These are phyloP conservation scores for Jackrogersella minutella DNA, from an alignment of 495 filamentous ascomycete genomes.

Conservation along the genomic window DNA sequence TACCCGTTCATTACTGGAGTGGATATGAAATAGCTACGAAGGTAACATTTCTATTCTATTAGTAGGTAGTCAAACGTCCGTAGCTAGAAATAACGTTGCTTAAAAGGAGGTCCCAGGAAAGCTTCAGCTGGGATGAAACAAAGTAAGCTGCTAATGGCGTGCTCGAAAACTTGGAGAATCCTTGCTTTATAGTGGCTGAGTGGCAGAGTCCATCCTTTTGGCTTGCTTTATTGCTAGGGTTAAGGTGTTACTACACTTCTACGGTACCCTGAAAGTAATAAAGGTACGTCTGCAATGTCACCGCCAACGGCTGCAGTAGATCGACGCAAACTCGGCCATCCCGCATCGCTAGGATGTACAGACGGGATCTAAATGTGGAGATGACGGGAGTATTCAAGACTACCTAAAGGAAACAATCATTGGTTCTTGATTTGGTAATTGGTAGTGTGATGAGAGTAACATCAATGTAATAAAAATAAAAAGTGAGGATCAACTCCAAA, in stretches of 20 bases:
- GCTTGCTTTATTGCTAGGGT: constrained; percentile 18
- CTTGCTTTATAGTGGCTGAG: constrained; percentile 6
- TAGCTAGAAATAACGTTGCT: constrained; percentile 1
- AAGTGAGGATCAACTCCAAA: neutral
- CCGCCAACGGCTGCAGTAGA: constrained; percentile 18
- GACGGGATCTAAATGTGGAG: constrained; percentile 4
- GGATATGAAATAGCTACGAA: neutral
- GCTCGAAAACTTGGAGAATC: constrained; percentile 25
- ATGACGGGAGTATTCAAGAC: neutral
- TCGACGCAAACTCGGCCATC: constrained; percentile 20
- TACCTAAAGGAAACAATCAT: neutral
- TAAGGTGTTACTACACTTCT: constrained; percentile 10
- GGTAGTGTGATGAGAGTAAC: constrained; percentile 1
- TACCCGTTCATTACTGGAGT: neutral
- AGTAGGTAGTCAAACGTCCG: constrained; percentile 8
- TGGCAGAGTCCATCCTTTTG: neutral
- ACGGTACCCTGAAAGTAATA: constrained; percentile 14
- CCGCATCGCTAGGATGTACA: constrained; percentile 7
- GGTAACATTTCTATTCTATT: constrained; percentile 2
- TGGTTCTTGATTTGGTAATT: constrained; percentile 1
- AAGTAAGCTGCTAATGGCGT: constrained; percentile 34
- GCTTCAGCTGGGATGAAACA: constrained; percentile 31
- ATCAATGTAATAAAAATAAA: too few species aligned
- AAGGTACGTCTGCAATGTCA: neutral
- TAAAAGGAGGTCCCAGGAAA: constrained; percentile 27